Conservation (phyloP, 129 eudicot genomes). For the Sambucus nigra region DNA sequence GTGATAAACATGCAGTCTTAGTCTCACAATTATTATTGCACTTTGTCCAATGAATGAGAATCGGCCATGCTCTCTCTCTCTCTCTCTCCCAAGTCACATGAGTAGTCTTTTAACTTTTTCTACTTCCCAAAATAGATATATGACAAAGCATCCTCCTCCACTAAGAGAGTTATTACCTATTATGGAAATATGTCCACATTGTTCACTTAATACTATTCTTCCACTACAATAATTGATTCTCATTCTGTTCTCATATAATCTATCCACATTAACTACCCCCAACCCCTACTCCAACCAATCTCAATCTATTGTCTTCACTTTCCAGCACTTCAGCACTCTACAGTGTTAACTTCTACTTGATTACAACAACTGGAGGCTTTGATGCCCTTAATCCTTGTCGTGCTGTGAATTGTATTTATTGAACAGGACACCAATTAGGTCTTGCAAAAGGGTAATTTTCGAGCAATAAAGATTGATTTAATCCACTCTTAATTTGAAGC, state of each 20-base stretch:
- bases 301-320: background rate
- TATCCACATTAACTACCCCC: background rate
- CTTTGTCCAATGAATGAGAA: background rate
- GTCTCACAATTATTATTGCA: background rate
- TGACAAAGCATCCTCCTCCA: conserved; percentile 7
- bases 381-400: no score
- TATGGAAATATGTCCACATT: conserved; percentile 3
- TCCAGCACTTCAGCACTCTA: background rate
- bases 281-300: background rate
- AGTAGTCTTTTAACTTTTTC: background rate
- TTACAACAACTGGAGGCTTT: no score
- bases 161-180: background rate
- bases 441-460: no score
- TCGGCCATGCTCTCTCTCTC: no score
- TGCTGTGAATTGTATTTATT: no score
- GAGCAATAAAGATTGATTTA: no score
- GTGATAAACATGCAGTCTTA: background rate
- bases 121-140: background rate
- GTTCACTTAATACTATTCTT: background rate
- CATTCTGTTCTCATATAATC: background rate
- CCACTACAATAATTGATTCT: conserved; percentile 12
- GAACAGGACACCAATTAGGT: no score
- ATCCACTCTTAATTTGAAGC: no score
- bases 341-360: background rate
- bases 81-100: no score